These are phyloP conservation scores for Colletotrichum sansevieriae DNA, from an alignment of 2,329 filamentous ascomycete species.

Conservation along the genomic window DNA sequence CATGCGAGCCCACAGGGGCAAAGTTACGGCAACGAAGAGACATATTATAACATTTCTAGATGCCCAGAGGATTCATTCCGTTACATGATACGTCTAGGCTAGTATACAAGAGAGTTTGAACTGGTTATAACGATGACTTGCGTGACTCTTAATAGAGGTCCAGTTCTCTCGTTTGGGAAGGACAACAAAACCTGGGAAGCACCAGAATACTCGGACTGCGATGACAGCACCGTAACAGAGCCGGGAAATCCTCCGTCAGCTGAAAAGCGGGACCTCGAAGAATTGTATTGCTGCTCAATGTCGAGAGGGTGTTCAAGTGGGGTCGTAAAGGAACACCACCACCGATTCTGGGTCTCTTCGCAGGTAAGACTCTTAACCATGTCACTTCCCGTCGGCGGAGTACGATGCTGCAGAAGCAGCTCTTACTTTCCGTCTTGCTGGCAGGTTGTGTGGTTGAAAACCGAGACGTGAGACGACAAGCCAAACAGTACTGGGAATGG, in stretches of 20 bases:
- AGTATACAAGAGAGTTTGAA: conserved; percentile 48
- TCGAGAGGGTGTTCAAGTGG: conserved; percentile 48
- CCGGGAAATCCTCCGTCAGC: not conserved
- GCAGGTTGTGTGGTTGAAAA: conserved; percentile 49
- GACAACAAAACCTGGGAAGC: conserved; percentile 43
- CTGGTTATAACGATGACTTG: conserved; percentile 49
- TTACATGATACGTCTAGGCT: conserved; percentile 47
- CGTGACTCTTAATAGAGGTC: conserved; percentile 46
- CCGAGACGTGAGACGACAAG: conserved; percentile 44
- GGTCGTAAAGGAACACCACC: conserved; percentile 23
- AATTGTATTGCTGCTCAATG: conserved; percentile 49
- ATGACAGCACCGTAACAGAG: not conserved
- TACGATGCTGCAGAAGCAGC: conserved; percentile 51
- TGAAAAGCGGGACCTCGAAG: conserved; percentile 9
- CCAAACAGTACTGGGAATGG: conserved; percentile 48
- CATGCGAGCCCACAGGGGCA: conserved; percentile 38
- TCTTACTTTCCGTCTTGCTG: conserved; percentile 53
- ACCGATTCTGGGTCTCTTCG: conserved; percentile 43
- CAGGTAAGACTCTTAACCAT: conserved; percentile 49
- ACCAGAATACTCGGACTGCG: conserved; percentile 32
- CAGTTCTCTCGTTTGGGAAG: conserved; percentile 43
- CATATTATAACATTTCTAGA: conserved; percentile 51
- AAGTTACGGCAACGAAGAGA: conserved; percentile 43
- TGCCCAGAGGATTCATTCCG: conserved; percentile 49
- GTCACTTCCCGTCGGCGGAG: conserved; percentile 48